phyloP scores from a whole-genome alignment of 2,329 filamentous ascomycete genomes.

The Apiospora koreana region DNA sequence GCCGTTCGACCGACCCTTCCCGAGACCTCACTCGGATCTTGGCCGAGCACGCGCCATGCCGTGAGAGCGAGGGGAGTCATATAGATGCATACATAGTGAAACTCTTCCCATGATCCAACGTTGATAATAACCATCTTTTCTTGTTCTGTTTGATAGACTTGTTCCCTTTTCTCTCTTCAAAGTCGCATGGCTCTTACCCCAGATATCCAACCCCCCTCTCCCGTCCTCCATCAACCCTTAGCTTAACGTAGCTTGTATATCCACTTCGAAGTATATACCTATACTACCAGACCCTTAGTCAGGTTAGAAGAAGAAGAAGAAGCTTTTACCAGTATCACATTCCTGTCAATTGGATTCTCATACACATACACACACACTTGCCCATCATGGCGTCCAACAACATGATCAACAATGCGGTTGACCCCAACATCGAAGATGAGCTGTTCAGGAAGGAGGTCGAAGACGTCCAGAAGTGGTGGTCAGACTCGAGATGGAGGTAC shows the following conservation, averaged over 20 bases:
- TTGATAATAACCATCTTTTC: neutral
- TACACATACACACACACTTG: neutral
- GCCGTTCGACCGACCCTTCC: conserved; percentile 37
- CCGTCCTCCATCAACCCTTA: neutral
- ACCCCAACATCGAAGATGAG: conserved; percentile 60
- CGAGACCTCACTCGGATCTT: conserved; percentile 21
- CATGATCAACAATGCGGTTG: conserved; percentile 60
- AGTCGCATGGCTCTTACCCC: neutral
- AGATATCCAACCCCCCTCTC: neutral
- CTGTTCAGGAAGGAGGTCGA: conserved; percentile 81
- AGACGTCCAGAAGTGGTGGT: conserved; percentile 93
- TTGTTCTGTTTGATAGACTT: neutral
- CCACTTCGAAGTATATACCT: neutral
- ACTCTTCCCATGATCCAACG: neutral
- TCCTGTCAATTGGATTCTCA: neutral
- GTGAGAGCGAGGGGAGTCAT: neutral
- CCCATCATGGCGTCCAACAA: conserved; percentile 60
- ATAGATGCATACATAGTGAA: neutral
- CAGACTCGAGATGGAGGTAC: conserved; percentile 84
- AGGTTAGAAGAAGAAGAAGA: neutral
- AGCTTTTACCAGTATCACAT: neutral
- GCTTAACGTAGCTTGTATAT: neutral
- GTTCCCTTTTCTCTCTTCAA: neutral
- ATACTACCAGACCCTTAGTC: neutral
- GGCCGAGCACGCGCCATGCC: conserved; percentile 10